Evolutionary conservation across 306 rosid species (phyloP).

Genomic region (Castanospermum australe): DNA sequence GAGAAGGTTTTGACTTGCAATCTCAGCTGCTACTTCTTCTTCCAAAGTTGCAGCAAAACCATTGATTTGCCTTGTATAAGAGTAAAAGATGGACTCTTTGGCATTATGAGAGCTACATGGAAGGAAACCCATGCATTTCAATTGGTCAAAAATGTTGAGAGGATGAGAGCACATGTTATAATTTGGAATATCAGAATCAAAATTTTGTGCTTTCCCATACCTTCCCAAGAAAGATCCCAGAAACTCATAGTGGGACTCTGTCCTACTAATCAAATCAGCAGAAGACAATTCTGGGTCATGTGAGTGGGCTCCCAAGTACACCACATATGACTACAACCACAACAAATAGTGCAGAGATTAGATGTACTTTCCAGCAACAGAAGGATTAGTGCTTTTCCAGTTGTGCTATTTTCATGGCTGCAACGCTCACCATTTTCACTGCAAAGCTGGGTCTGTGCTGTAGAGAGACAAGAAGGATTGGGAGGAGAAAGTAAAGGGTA

Average conservation of each 20-base stretch:
- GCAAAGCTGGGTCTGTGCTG: slow-evolving; percentile 49
- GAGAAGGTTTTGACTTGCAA: slow-evolving; percentile 43
- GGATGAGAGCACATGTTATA: not conserved
- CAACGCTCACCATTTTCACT: slow-evolving; percentile 58
- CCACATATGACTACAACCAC: slow-evolving; percentile 70
- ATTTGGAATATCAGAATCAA: not conserved
- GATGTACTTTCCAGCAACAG: not conserved
- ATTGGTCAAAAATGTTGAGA: not conserved
- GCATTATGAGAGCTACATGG: slow-evolving; percentile 46
- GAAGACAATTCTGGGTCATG: slow-evolving; percentile 48
- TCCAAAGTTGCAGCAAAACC: slow-evolving; percentile 90
- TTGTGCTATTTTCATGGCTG: not conserved
- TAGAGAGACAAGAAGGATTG: slow-evolving; percentile 34
- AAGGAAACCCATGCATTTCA: not conserved
- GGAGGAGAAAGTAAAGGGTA: slow-evolving; percentile 29
- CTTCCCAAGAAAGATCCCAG: slow-evolving; percentile 75
- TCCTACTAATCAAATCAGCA: slow-evolving; percentile 46
- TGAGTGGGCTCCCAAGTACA: slow-evolving; percentile 83
- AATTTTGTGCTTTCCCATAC: slow-evolving; percentile 20
- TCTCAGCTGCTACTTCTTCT: slow-evolving; percentile 64
- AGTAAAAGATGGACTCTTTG: slow-evolving; percentile 69
- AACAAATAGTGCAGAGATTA: not conserved
- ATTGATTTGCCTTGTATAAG: slow-evolving; percentile 87
- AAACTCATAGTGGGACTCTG: slow-evolving; percentile 65
- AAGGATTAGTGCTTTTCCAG: not conserved